Percentiles rank a stretch among this genome's conserved stretches.
Evolutionary conservation across 2,329 filamentous ascomycete genomes (phyloP).

Genomic region (Stemphylium beticola): DNA sequence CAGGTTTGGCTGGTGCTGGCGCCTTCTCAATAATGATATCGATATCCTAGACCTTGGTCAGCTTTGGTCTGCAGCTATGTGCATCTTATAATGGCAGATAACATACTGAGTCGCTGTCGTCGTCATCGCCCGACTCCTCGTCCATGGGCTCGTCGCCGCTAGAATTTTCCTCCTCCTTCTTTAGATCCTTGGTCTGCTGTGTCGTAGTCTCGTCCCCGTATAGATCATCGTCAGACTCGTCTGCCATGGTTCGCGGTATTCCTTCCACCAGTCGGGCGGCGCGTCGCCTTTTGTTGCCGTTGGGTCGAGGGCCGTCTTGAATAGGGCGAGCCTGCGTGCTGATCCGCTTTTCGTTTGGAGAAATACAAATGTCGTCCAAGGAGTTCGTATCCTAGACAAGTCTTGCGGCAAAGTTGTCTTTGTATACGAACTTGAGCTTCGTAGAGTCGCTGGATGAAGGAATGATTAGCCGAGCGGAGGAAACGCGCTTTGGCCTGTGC

Average conservation of each 20-base stretch:
- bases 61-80: slow-evolving; percentile 17
- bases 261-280: neutral
- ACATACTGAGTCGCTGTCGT: slow-evolving; percentile 53
- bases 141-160: slow-evolving; percentile 54
- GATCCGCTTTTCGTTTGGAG: neutral
- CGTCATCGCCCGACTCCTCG: slow-evolving; percentile 54
- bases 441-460: slow-evolving; percentile 12
- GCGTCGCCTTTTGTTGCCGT: neutral
- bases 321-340: too few species aligned
- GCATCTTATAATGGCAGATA: neutral
- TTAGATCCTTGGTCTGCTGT: slow-evolving; percentile 30
- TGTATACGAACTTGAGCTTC: slow-evolving; percentile 13
- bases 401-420: neutral
- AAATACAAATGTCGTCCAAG: neutral
- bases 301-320: neutral
- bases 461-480: slow-evolving; percentile 28
- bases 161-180: slow-evolving; percentile 39
- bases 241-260: slow-evolving; percentile 51
- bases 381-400: neutral
- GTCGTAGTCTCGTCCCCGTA: slow-evolving; percentile 49
- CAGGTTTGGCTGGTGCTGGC: slow-evolving; percentile 49
- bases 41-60: slow-evolving; percentile 53
- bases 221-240: slow-evolving; percentile 61
- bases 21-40: slow-evolving; percentile 60
- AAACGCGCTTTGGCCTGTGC: slow-evolving; percentile 31